These are phyloP conservation scores for Aspergillus chevalieri DNA, from an alignment of 2,329 filamentous ascomycete species.

Conservation along the genomic window DNA sequence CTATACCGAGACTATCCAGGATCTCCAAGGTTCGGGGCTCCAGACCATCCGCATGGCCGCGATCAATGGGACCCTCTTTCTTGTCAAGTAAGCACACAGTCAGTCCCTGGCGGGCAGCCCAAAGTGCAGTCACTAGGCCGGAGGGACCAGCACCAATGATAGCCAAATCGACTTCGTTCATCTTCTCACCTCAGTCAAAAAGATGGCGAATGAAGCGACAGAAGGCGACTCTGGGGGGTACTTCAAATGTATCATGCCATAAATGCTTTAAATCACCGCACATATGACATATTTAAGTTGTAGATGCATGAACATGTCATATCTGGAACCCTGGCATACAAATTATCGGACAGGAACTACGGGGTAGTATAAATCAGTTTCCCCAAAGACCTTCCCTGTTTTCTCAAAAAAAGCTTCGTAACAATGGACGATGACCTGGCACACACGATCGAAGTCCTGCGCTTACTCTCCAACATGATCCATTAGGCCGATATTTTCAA, in stretches of 20 bases:
- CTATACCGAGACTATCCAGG: conserved; percentile 64
- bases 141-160: conserved; percentile 49
- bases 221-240: neutral
- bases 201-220: neutral
- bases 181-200: neutral
- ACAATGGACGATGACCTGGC: neutral
- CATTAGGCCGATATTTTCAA: neutral
- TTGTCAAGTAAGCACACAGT: conserved; percentile 46
- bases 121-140: conserved; percentile 44
- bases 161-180: conserved; percentile 1
- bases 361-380: neutral
- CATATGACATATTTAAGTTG: too few species aligned
- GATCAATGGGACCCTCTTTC: conserved; percentile 30
- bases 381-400: neutral
- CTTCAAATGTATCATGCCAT: too few species aligned
- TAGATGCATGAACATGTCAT: too few species aligned
- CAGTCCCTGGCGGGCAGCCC: conserved; percentile 45
- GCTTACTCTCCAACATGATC: neutral
- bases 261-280: too few species aligned
- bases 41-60: conserved; percentile 17
- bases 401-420: neutral
- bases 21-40: conserved; percentile 37
- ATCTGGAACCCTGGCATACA: too few species aligned
- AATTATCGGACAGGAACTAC: too few species aligned
- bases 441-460: neutral